Base-by-base conservation (phyloP, 164 flowering plant species). In the Sextonia rubra region DNA sequence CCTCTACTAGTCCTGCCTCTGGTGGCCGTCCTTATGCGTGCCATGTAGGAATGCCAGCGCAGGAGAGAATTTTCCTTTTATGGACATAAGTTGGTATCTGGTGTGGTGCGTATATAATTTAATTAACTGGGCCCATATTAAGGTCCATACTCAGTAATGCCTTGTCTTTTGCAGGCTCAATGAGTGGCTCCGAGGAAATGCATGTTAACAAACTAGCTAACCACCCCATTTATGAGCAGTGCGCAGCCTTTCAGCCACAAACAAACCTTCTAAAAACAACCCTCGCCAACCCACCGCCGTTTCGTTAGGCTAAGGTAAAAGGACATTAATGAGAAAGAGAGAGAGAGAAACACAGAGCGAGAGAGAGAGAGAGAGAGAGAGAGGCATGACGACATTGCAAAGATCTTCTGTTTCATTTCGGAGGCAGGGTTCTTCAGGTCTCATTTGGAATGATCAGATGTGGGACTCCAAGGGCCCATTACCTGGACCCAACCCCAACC, bases 341-440 rank as follows among this genome's bases (percentile, higher is more conserved):
- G 8, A 49, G 60, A 52, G 23, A 69, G 12, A 24, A 4, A 48
- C 23, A 20, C 22, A 61, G 64, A 22, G 12, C 12, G 1, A 61
- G 15, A 61, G 64, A 68, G 26, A 37, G 22, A 32, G 44, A 37
- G n/a, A 68, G 60, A 52, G 61, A 69, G 22, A 24, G 20, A 48
- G 44, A 48, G 20, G 47, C n/a, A 12, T n/a, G 47, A 47, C 44
- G 2, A 44, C 69, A 52, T 81, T 91, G 77, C 90, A 81, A 73
- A 89, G 93, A 77, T 92, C 97, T 9, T 83, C 74, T 29, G 77
- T 77, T 29, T 88, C 95, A 20, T 92, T 90, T 65, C 80, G 97
- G 69, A 86, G 97, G 47, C 87, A 84, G 69, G 97, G 97, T n/a
- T 92, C 95, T 6, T 92, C 97, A 8, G 97, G 97, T 0, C 73